A percentile compares a stretch with the other conserved stretches of the same genome.
Conservation (phyloP, 345 rosid species). For the Moricandia moricandioides region DNA sequence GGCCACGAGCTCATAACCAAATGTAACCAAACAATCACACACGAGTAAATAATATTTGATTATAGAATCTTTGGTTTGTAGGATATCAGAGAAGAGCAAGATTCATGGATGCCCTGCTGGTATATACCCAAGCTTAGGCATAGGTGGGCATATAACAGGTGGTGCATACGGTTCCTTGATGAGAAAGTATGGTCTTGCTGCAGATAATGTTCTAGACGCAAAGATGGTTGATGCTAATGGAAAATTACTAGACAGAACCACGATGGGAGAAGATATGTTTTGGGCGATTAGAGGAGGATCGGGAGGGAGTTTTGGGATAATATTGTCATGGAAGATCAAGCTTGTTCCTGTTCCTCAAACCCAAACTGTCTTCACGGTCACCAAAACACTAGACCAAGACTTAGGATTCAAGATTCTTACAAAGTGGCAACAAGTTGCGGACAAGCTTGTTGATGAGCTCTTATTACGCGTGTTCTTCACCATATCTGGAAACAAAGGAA, state of each 20-base stretch:
- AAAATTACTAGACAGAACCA: conserved; percentile 42
- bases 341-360: conserved; percentile 57
- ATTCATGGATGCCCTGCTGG: conserved; percentile 63
- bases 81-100: conserved; percentile 59
- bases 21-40: neutral
- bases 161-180: conserved; percentile 67
- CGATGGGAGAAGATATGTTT: conserved; percentile 66
- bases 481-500: conserved; percentile 6
- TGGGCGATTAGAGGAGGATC: conserved; percentile 73
- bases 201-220: conserved; percentile 67
- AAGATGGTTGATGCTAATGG: conserved; percentile 53
- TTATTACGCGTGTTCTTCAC: conserved; percentile 44
- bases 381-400: conserved; percentile 44
- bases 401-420: conserved; percentile 41
- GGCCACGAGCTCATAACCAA: too few relatives aligned
- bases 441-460: conserved; percentile 49
- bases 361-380: conserved; percentile 50
- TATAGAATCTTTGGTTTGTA: conserved; percentile 3
- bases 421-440: conserved; percentile 51
- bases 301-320: conserved; percentile 65
- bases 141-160: conserved; percentile 62
- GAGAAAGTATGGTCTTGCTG: conserved; percentile 73
- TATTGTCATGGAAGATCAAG: conserved; percentile 56
- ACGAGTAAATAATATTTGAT: neutral
- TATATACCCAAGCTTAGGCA: conserved; percentile 50